Base-by-base conservation (phyloP, 2,329 filamentous ascomycete genomes). In the Endothia cerciana region DNA sequence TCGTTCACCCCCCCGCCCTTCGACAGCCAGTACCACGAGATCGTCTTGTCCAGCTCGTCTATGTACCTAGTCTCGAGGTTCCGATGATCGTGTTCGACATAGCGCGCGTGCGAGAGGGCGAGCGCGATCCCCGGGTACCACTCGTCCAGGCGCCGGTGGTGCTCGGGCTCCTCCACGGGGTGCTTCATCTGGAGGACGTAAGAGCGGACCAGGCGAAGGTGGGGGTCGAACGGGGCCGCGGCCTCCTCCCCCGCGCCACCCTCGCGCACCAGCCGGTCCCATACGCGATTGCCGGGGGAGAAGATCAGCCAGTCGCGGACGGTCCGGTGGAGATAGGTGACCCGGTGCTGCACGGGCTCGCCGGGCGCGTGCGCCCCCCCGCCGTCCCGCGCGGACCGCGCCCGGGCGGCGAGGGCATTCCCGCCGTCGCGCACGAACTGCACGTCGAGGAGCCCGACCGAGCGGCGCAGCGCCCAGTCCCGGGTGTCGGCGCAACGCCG, bases 111-210 rank as follows among this genome's bases (percentile, higher is more conserved):
- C 0, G 77, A 74, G 69, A 79, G 72, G n/a, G 77, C 75, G 1
- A 79, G 71, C 0, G 73, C 74, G 60, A 79, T 77, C 6, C 76
- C 77, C 0, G 77, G 77, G 55, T 76, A 79, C 77, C 77, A 79
- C 49, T 79, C 77, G 22, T 79, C 77, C 17, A 79, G 67, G 1
- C 77, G 70, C 5, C 77, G 76, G 25, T 79, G 77, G 47, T 74
- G 75, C 61, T 79, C 77, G 19, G 77, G 65, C 30, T 73, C 70
- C n/a, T 75, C 74, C 0, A 79, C 70, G 0, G 77, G 71, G 4
- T 69, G 43, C 63, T 77, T 78, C 58, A 78, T 70, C 0, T 72
- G 75, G 0, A 78, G 70, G 2, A 78, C 63, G 57, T 77, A 74
- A 0, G 76, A 77, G n/a, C 74, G 67, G 17, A 78, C 62, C 0